phyloP scores from a whole-genome alignment of 352 stramenopile genomes.

The Elongisporangium anandrum region DNA sequence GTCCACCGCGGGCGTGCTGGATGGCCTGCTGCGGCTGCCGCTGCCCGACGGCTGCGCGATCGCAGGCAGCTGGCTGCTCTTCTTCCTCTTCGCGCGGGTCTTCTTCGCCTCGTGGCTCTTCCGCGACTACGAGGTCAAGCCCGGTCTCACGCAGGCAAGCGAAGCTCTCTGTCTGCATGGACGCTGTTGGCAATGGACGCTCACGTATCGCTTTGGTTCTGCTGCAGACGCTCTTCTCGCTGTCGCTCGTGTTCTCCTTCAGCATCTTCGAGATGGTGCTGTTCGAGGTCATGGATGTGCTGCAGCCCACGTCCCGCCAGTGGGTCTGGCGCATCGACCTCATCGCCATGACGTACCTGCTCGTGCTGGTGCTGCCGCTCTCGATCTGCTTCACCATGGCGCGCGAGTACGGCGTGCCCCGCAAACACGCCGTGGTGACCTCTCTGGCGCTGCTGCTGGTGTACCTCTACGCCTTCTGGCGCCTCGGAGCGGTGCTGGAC shows the following conservation, averaged over 20 bases:
- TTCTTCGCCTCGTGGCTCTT: slow-evolving; percentile 87
- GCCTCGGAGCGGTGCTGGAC: slow-evolving; percentile 50
- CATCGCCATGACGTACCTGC: slow-evolving; percentile 70
- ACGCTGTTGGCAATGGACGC: no score
- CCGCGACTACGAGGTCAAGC: slow-evolving; percentile 77
- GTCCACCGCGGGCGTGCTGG: slow-evolving; percentile 3
- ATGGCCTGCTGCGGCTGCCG: slow-evolving; percentile 21
- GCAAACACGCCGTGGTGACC: slow-evolving; percentile 14
- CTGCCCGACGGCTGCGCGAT: slow-evolving; percentile 21
- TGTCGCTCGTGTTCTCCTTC: slow-evolving; percentile 72
- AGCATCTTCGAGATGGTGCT: slow-evolving; percentile 80
- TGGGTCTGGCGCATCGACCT: slow-evolving; percentile 76
- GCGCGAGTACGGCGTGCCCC: slow-evolving; percentile 47
- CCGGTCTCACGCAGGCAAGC: slow-evolving; percentile 30
- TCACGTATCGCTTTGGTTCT: background rate
- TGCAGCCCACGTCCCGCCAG: slow-evolving; percentile 55
- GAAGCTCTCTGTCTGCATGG: no score
- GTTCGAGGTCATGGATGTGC: slow-evolving; percentile 74
- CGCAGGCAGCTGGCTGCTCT: slow-evolving; percentile 36
- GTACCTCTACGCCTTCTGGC: slow-evolving; percentile 80
- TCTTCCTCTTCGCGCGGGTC: slow-evolving; percentile 66
- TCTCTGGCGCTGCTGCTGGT: slow-evolving; percentile 24
- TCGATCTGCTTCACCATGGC: slow-evolving; percentile 73
- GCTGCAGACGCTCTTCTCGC: slow-evolving; percentile 43
- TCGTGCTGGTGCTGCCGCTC: slow-evolving; percentile 70